Conservation (phyloP, 495 filamentous ascomycete species). For the Trichocladium antarcticum region DNA sequence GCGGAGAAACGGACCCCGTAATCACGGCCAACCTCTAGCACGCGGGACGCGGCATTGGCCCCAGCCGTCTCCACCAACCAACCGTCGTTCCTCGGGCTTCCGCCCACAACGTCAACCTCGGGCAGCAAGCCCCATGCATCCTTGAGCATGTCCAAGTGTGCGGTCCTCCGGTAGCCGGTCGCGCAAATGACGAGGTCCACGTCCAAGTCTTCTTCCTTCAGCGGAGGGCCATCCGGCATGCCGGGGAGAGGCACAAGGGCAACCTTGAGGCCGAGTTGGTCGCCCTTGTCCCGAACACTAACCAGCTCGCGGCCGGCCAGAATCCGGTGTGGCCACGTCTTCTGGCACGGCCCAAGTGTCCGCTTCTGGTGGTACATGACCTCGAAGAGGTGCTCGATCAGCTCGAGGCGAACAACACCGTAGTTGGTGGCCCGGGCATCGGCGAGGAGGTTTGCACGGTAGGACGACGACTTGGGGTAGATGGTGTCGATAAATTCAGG, state of each 20-base stretch:
- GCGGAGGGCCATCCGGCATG: conserved; percentile 21
- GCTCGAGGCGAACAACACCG: conserved; percentile 74
- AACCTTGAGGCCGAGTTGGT: conserved; percentile 31
- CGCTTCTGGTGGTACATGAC: conserved; percentile 75
- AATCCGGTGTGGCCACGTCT: conserved; percentile 71
- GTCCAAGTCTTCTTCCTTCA: conserved; percentile 47
- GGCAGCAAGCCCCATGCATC: conserved; percentile 53
- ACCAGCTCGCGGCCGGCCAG: conserved; percentile 52
- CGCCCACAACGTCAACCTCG: conserved; percentile 17
- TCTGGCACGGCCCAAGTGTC: conserved; percentile 50
- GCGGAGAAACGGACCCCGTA: conserved; percentile 62
- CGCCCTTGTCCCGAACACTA: conserved; percentile 41
- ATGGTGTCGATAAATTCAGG: conserved; percentile 66
- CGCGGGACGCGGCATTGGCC: conserved; percentile 13
- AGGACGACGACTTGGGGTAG: conserved; percentile 50
- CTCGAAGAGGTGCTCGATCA: conserved; percentile 80
- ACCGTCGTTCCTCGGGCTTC: conserved; percentile 15
- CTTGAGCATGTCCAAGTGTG: conserved; percentile 66
- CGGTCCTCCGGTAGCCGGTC: conserved; percentile 72
- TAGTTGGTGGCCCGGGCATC: conserved; percentile 80
- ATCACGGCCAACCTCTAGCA: conserved; percentile 43
- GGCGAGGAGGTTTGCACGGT: conserved; percentile 50
- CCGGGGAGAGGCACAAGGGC: conserved; percentile 31
- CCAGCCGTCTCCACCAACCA: conserved; percentile 22
- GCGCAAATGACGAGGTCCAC: conserved; percentile 75